Evolutionary conservation across 106 monocot species (phyloP).

Genomic region (Apostasia ramifera): DNA sequence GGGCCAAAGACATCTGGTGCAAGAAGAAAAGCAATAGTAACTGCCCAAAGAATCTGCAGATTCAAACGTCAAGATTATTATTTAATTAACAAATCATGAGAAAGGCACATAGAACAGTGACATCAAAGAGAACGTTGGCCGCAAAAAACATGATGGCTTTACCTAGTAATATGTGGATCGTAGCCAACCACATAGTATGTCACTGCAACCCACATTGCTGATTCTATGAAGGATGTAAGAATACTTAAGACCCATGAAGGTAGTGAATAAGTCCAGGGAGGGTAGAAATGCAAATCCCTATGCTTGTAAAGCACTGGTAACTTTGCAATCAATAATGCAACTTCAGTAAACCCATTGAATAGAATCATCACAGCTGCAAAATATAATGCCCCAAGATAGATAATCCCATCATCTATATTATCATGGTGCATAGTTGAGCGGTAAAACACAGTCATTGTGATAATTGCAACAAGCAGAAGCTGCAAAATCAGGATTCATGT

Average conservation of each 20-base stretch:
- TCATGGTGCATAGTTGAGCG: constrained; percentile 84
- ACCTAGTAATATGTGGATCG: constrained; percentile 96
- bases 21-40: constrained; percentile 83
- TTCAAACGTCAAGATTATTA: constrained; percentile 2
- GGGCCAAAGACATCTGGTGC: constrained; percentile 95
- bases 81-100: background rate
- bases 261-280: constrained; percentile 83
- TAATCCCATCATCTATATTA: constrained; percentile 84
- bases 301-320: constrained; percentile 99
- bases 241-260: constrained; percentile 95
- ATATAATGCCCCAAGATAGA: constrained; percentile 86
- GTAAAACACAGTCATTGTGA: constrained; percentile 97
- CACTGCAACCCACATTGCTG: constrained; percentile 80
- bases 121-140: constrained; percentile 1
- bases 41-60: constrained; percentile 74
- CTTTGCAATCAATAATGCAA: constrained; percentile 79
- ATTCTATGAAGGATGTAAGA: constrained; percentile 86
- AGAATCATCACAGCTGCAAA: constrained; percentile 90
- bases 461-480: constrained; percentile 83
- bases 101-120: background rate
- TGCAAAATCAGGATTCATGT: constrained; percentile 30
- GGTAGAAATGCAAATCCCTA: constrained; percentile 94
- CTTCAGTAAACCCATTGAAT: constrained; percentile 99
- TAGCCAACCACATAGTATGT: constrained; percentile 95
- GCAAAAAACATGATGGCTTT: constrained; percentile 5